phyloP scores from a whole-genome alignment of 768 basidiomycete species.

The Hygrocybe punicea region DNA sequence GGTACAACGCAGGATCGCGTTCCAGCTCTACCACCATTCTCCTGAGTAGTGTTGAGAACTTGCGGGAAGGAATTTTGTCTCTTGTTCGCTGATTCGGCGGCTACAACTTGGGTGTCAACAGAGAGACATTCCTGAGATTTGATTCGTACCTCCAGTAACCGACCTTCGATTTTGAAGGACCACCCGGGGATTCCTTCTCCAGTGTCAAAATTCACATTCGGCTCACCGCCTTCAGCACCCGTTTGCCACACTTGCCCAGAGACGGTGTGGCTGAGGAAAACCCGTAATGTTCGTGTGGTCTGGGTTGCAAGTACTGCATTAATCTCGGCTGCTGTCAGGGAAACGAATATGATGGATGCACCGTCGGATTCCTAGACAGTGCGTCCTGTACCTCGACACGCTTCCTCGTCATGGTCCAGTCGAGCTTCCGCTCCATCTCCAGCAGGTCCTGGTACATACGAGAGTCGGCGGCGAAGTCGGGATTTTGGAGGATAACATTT shows the following conservation, averaged over 20 bases:
- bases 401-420: constrained; percentile 94
- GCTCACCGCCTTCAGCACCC: constrained; percentile 43
- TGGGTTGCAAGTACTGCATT: constrained; percentile 24
- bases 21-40: constrained; percentile 85
- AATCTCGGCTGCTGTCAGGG: background rate
- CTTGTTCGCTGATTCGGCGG: constrained; percentile 57
- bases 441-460: constrained; percentile 82
- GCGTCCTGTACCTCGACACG: constrained; percentile 88
- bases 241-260: constrained; percentile 86
- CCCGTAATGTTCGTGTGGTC: constrained; percentile 78
- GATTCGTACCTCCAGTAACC: constrained; percentile 69
- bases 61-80: constrained; percentile 61
- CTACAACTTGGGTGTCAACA: constrained; percentile 31
- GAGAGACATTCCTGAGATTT: background rate
- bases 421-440: constrained; percentile 85
- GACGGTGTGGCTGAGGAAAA: constrained; percentile 86
- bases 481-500: constrained; percentile 67
- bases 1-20: constrained; percentile 73
- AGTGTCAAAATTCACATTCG: constrained; percentile 61
- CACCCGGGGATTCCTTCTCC: constrained; percentile 89
- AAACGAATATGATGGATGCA: constrained; percentile 30
- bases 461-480: constrained; percentile 77
- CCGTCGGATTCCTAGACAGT: constrained; percentile 68
- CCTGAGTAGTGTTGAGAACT: constrained; percentile 84
- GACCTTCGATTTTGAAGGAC: constrained; percentile 83